These are phyloP conservation scores for Rhododendron simsii DNA, from an alignment of 148 eudicot species.

Conservation along the genomic window DNA sequence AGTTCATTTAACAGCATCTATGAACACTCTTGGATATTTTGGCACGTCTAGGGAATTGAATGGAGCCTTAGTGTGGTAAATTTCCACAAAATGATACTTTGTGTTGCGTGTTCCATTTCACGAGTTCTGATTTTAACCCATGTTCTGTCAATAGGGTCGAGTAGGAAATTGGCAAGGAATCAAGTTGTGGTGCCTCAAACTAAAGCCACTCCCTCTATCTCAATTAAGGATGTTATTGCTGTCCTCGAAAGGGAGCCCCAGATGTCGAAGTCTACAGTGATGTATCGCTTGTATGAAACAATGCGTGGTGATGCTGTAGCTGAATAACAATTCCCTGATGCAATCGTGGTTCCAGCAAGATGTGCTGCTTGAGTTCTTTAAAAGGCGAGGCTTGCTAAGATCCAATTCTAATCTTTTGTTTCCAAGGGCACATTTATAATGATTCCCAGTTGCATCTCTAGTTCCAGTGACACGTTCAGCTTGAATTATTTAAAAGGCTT, in stretches of 20 bases:
- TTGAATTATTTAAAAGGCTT: neutral
- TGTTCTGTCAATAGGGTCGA: slow-evolving; percentile 32
- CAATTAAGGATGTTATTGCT: slow-evolving; percentile 74
- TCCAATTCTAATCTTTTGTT: neutral
- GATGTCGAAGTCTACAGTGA: slow-evolving; percentile 58
- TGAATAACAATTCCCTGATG: neutral
- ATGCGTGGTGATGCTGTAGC: slow-evolving; percentile 20
- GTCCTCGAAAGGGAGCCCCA: slow-evolving; percentile 89
- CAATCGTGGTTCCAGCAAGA: neutral
- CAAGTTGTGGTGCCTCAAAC: slow-evolving; percentile 30
- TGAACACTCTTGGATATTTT: neutral
- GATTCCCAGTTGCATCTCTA: neutral
- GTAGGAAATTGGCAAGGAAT: slow-evolving; percentile 42
- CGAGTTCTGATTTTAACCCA: neutral
- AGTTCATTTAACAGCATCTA: neutral
- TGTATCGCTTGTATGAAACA: slow-evolving; percentile 64
- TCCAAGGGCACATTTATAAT: neutral
- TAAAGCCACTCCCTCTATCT: slow-evolving; percentile 41
- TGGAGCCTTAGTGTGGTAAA: neutral
- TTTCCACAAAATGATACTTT: neutral
- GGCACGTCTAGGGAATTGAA: neutral
- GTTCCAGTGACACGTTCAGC: neutral
- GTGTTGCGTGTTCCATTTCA: neutral
- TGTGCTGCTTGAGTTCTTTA: neutral
- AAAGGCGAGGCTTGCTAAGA: neutral